Evolutionary conservation across 1,284 basidiomycete species (phyloP), one percentile per base, ranked within the genome.

Genomic region (Malassezia obtusa): DNA sequence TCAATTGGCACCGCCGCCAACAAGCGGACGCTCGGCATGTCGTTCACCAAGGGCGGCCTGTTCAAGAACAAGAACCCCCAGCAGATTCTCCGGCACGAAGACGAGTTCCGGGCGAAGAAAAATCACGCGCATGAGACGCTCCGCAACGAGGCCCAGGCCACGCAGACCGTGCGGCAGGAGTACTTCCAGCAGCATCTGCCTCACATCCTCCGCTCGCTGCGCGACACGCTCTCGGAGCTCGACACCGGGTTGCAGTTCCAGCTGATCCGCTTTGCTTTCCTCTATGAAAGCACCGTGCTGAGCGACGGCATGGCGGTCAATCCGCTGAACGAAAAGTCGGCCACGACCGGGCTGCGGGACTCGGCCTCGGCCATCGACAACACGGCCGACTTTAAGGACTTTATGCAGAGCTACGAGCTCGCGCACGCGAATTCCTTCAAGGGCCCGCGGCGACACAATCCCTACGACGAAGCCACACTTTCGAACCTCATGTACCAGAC

Each of bases 171-270:
- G 76, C 80, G 91, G 48, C 90, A 95, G 75, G 92, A 98, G 73
- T 96, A 65, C 75, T 98, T 95, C 76, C 92, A 94, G 75, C 86
- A 92, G 68, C 92, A 96, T 70, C 77, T 95, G 40, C 92, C 94
- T 39, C 84, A 89, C 64, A 87, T 96, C 59, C 76, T 98, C 41
- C 81, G 94, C 45, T 81, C 86, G n/a, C 79, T 98, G 53, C 96
- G 96, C 75, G 91, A 96, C 73, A 87, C 87, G 62, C 83, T 87
- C 11, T 91, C 96, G 66, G 94, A 98, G 75, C 84, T 96, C 56
- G 94, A 99, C 74, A 79, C 95, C 38, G 94, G 91, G 14, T 88
- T 87, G 11, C 92, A 98, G 75, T 98, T 95, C 75, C 92, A 98
- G 75, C 79, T 98, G 38, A 85, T 88, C 1, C 81, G 91, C 69